Evolutionary conservation across 805 yeast species (phyloP).

Genomic region (Spathaspora hagerdaliae): DNA sequence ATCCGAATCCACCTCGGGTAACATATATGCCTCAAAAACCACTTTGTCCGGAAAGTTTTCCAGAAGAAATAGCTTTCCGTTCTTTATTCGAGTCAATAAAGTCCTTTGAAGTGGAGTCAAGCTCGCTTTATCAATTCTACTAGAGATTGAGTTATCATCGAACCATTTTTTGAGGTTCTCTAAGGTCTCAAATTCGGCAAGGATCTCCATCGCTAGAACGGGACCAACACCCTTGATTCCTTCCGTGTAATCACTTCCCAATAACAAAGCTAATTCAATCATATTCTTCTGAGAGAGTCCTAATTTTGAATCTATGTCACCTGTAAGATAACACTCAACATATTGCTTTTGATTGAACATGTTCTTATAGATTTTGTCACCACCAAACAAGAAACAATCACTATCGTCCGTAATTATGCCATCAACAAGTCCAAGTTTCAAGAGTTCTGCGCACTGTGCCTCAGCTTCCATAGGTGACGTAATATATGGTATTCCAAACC

Average conservation of each 20-base stretch:
- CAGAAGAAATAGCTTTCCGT: constrained; percentile 52
- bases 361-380: constrained; percentile 76
- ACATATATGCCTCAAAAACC: constrained; percentile 68
- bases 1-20: constrained; percentile 85
- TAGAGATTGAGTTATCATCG: constrained; percentile 41
- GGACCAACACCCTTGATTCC: constrained; percentile 95
- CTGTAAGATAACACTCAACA: constrained; percentile 75
- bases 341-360: constrained; percentile 91
- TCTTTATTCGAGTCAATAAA: constrained; percentile 51
- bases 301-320: constrained; percentile 55
- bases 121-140: constrained; percentile 28
- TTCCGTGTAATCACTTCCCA: constrained; percentile 94
- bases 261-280: constrained; percentile 74
- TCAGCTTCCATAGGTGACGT: constrained; percentile 99
- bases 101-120: constrained; percentile 52
- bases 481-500: constrained; percentile 92
- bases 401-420: constrained; percentile 97
- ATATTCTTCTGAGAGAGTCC: constrained; percentile 63
- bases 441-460: constrained; percentile 90
- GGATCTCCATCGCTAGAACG: constrained; percentile 82
- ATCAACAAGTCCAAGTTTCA: constrained; percentile 71
- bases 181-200: constrained; percentile 72
- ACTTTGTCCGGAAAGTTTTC: constrained; percentile 65
- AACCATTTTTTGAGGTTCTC: constrained; percentile 50
- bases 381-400: constrained; percentile 94